Base-by-base conservation (phyloP, 2,329 filamentous ascomycete species). In the Emergomyces africanus region DNA sequence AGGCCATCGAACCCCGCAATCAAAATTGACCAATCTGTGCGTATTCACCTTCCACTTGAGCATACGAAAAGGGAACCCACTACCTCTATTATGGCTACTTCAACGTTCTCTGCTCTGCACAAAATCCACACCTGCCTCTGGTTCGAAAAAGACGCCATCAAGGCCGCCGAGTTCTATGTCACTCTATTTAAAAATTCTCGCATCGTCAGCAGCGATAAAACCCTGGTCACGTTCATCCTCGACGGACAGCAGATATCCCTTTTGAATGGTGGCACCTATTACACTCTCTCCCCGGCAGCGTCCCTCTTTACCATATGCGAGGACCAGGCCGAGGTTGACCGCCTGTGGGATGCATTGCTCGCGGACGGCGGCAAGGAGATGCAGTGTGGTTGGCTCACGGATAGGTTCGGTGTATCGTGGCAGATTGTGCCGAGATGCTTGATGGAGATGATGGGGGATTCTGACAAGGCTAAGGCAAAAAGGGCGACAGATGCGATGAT, bases 351-450 rank as follows among this genome's bases (percentile, higher is more conserved):
- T 14, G 74, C 70, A 66, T 69, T 80, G 30, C 61, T 68, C 9
- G 72, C 74, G 54, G 76, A 73, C 3, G 75, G 72, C 1, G 72
- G 76, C 54, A 64, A 65, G 61, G 61, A 65, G 8, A 70, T 68
- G 58, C 69, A 72, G 64, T 79, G 78, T 61, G 76, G 77, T 2
- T 79, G 77, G 78, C 51, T 78, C 48, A 68, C 65, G 5, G 77
- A 80, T 63, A 73, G 71, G 66, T 79, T 71, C 63, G 78, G 78
- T 3, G 66, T 79, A 12, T 63, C 67, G 14, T 80, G 78, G 78
- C 78, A 80, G 70, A 68, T 80, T 39, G 66, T 76, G 48, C 77
- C 78, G 4, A 70, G 61, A 61, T 61, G 54, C 23, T 61, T 79
- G 57, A 69, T 68, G 64, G 66, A 71, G 58, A 66, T 73, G 65